Conservation (phyloP, 805 yeast genomes). For the Hanseniaspora taiwanica region DNA sequence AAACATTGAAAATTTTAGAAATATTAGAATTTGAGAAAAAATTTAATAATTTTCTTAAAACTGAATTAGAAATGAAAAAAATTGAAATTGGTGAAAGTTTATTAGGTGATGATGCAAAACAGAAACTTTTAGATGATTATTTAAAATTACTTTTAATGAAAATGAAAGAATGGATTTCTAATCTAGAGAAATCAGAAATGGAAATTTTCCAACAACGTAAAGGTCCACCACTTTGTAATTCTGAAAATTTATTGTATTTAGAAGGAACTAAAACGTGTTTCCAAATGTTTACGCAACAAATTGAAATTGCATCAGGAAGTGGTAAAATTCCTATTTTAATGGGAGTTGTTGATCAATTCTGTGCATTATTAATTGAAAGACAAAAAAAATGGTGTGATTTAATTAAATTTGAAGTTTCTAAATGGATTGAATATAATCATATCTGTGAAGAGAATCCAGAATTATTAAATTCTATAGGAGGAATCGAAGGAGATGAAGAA, state of each 20-base stretch:
- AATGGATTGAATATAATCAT: constrained; percentile 23
- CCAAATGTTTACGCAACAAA: constrained; percentile 78
- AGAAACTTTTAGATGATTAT: constrained; percentile 64
- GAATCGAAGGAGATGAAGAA: too few relatives aligned
- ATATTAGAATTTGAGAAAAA: constrained; percentile 68
- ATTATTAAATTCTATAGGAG: too few relatives aligned
- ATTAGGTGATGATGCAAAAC: constrained; percentile 61
- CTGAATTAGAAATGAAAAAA: constrained; percentile 32
- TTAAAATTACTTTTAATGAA: constrained; percentile 54
- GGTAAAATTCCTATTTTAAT: constrained; percentile 68
- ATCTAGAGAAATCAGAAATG: constrained; percentile 53
- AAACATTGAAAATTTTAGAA: constrained; percentile 58
- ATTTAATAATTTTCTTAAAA: constrained; percentile 41
- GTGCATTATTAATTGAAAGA: constrained; percentile 43
- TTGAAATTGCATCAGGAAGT: constrained; percentile 75
- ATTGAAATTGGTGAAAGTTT: constrained; percentile 38
- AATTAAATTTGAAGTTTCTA: constrained; percentile 40
- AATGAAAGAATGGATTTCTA: constrained; percentile 75
- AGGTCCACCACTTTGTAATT: constrained; percentile 61
- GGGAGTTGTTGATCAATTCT: constrained; percentile 66
- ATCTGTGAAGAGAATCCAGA: constrained; percentile 22
- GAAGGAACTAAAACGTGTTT: constrained; percentile 72
- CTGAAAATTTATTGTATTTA: constrained; percentile 49
- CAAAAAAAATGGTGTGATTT: constrained; percentile 48
- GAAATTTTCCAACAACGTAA: constrained; percentile 49